Percentiles rank a stretch among this genome's conserved stretches.
phyloP scores from a whole-genome alignment of 495 filamentous ascomycete genomes.

The Aspergillus affinis region DNA sequence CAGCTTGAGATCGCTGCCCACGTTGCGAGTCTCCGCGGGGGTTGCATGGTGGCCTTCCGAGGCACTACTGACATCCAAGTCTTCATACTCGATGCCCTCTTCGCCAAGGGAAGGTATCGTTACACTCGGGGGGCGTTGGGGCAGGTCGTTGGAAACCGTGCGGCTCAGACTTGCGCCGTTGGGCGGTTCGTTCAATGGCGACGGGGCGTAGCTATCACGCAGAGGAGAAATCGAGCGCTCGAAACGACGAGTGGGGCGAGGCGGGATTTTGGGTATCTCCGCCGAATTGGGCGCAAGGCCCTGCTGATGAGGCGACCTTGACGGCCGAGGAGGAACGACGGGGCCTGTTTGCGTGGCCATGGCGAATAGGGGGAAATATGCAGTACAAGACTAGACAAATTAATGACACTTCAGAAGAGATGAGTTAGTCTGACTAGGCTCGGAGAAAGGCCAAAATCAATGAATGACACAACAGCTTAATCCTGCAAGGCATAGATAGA shows the following conservation, averaged over 20 bases:
- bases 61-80: conserved; percentile 47
- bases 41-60: conserved; percentile 29
- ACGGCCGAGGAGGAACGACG: conserved; percentile 50
- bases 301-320: conserved; percentile 48
- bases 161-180: conserved; percentile 45
- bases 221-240: conserved; percentile 80
- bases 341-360: conserved; percentile 51
- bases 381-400: not conserved
- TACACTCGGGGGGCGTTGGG: conserved; percentile 69
- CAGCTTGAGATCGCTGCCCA: conserved; percentile 78
- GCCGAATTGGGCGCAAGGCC: conserved; percentile 19
- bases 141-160: conserved; percentile 50
- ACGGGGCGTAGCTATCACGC: conserved; percentile 75
- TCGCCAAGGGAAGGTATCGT: conserved; percentile 82
- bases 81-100: conserved; percentile 86
- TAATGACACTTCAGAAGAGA: not conserved
- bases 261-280: conserved; percentile 57
- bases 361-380: conserved; percentile 9
- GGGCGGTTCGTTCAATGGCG: conserved; percentile 74
- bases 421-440: not conserved
- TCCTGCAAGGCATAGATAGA: not conserved
- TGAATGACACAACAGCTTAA: not conserved
- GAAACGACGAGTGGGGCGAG: conserved; percentile 66
- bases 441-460: not conserved
- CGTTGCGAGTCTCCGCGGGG: conserved; percentile 68